Evolutionary conservation across 2,329 filamentous ascomycete genomes (phyloP).

Genomic region (Arthrobotrys sphaeroides): DNA sequence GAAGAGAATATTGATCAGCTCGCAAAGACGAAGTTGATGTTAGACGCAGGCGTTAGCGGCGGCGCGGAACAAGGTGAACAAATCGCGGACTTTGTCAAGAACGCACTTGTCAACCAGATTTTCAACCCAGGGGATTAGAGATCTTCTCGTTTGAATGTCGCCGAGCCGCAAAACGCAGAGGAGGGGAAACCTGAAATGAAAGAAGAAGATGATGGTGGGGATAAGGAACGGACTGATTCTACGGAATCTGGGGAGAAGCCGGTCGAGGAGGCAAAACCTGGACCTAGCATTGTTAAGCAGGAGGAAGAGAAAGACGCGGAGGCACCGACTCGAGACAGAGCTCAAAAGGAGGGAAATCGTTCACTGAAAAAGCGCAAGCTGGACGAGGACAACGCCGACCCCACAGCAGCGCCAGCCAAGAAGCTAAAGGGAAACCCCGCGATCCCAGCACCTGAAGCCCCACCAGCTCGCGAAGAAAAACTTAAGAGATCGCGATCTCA

Average conservation of each 20-base stretch:
- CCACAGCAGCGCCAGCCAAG: neutral
- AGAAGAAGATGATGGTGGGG: neutral
- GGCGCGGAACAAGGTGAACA: constrained; percentile 63
- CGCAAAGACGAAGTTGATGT: constrained; percentile 89
- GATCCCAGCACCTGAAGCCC: neutral
- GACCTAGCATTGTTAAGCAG: neutral
- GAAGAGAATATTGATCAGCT: constrained; percentile 93
- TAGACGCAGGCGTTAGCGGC: constrained; percentile 79
- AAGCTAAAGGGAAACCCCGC: constrained; percentile 4
- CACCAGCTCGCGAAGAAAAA: neutral
- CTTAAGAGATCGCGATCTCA: neutral
- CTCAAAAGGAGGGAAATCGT: neutral
- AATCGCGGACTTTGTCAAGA: constrained; percentile 44
- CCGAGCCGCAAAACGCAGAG: neutral
- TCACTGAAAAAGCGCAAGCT: neutral
- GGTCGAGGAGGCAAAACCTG: neutral
- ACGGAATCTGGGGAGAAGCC: neutral
- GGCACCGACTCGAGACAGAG: neutral
- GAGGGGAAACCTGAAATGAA: neutral
- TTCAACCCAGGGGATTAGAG: constrained; percentile 50
- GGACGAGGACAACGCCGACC: neutral
- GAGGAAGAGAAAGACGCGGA: neutral
- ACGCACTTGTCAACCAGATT: constrained; percentile 39
- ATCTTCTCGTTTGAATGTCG: constrained; percentile 8
- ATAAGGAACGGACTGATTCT: neutral